Percentiles rank a stretch among this genome's conserved stretches.
phyloP scores from a whole-genome alignment of 2,329 filamentous ascomycete species.

The Hyphodiscus sp. region DNA sequence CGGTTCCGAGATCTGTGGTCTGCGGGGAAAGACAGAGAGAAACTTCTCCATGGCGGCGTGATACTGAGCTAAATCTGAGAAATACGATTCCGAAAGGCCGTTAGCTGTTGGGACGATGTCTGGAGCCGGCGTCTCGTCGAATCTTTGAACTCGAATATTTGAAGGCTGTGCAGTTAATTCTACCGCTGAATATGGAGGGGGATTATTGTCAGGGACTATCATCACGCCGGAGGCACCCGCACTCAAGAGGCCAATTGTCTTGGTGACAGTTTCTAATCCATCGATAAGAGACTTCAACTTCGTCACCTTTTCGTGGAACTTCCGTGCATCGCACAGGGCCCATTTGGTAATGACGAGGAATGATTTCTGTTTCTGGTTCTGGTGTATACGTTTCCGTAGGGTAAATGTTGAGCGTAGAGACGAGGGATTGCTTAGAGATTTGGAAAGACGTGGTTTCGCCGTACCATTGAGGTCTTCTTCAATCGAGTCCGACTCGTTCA shows the following conservation, averaged over 20 bases:
- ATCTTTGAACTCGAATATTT: not conserved
- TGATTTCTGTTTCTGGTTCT: slow-evolving; percentile 20
- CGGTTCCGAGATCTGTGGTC: not conserved
- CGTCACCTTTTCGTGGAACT: slow-evolving; percentile 19
- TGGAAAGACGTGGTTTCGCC: not conserved
- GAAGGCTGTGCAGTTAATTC: not conserved
- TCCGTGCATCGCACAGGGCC: slow-evolving; percentile 18
- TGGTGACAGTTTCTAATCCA: slow-evolving; percentile 17
- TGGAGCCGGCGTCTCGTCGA: not conserved
- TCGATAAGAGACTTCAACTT: slow-evolving; percentile 18
- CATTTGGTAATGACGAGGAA: slow-evolving; percentile 19
- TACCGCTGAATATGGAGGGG: slow-evolving; percentile 15
- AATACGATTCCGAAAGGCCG: not conserved
- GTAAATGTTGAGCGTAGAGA: not conserved
- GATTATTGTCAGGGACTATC: slow-evolving; percentile 5
- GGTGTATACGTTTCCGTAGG: slow-evolving; percentile 12
- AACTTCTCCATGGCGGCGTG: slow-evolving; percentile 10
- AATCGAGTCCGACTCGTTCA: slow-evolving; percentile 1
- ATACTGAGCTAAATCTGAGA: slow-evolving; percentile 3
- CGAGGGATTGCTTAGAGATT: slow-evolving; percentile 3
- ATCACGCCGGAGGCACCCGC: no score
- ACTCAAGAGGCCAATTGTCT: slow-evolving; percentile 3
- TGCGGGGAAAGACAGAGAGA: not conserved
- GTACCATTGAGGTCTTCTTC: not conserved
- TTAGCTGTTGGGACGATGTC: not conserved